phyloP scores from a whole-genome alignment of 2,329 filamentous ascomycete species.

The Colletotrichum salicis region DNA sequence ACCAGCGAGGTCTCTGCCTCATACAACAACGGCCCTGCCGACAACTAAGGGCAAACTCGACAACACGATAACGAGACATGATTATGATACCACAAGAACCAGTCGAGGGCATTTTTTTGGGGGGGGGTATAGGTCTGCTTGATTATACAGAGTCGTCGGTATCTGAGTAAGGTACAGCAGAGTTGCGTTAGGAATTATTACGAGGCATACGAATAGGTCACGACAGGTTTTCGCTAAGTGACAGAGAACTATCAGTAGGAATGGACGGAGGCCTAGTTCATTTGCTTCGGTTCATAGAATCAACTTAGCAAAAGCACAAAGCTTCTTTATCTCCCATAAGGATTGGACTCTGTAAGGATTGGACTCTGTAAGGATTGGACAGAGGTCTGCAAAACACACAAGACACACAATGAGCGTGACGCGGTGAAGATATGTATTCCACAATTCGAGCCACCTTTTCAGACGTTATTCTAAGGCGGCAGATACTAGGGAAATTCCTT shows the following conservation, averaged over 20 bases:
- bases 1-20: neutral
- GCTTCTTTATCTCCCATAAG: neutral
- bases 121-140: neutral
- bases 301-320: neutral
- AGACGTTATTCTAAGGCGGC: slow-evolving; percentile 82
- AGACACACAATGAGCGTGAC: neutral
- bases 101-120: neutral
- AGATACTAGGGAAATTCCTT: slow-evolving; percentile 80
- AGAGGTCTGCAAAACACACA: neutral
- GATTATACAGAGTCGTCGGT: neutral
- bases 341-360: too few species aligned
- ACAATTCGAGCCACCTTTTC: slow-evolving; percentile 88
- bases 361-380: too few species aligned
- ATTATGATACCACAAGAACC: neutral
- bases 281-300: neutral
- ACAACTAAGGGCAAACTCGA: neutral
- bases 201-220: neutral
- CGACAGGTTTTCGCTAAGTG: neutral
- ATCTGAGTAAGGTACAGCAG: too few species aligned
- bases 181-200: neutral
- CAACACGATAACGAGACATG: neutral
- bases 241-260: neutral
- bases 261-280: neutral
- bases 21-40: neutral
- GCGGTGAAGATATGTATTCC: slow-evolving; percentile 66